Base-by-base conservation (phyloP, 2,329 filamentous ascomycete genomes). In the Nigrospora osmanthi region DNA sequence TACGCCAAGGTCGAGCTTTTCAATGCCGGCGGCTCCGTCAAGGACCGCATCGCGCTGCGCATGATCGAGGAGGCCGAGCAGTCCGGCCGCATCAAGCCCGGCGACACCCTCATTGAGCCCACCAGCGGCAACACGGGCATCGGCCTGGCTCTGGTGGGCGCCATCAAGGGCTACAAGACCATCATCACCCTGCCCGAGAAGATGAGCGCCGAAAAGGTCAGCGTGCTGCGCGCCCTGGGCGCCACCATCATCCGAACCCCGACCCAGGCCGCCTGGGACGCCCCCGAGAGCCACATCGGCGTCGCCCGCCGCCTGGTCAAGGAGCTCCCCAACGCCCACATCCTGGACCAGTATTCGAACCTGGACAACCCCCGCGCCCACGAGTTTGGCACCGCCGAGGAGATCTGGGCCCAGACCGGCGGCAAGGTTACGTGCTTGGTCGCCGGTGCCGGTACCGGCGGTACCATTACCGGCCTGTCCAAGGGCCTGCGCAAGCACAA, bases 151-250 rank as follows among this genome's bases (percentile, higher is more conserved):
- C 81, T 98, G 32, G 91, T 97, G 15, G 91, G 81, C 47, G 93
- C 93, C 14, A 87, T 98, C 60, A 97, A 96, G 73, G 91, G 90
- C 54, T 98, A 97, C 76, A 91, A 91, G 69, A 94, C 90, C 35
- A 97, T 98, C 69, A 98, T 98, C 66, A 98, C 93, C 11, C 80
- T 98, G 38, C 93, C 93, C 42, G 93, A 98, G 71, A 98, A 98
- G 76, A 98, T 98, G 93, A 96, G 89, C 1, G 87, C 89, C 40
- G 93, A 98, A 69, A 98, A 98, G 69, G 93, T 98, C 35, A 86
- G 91, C 2, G 93, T 98, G 28, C 77, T 98, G 50, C 87, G 89
- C 57, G 91, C 93, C 30, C 78, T 98, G 43, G 91, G 91, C 52
- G 93, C 93, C 36, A 96, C 94, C 61, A 97, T 98, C 67, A 96